Conservation (phyloP, 257 asterid species). For the Sherardia arvensis region DNA sequence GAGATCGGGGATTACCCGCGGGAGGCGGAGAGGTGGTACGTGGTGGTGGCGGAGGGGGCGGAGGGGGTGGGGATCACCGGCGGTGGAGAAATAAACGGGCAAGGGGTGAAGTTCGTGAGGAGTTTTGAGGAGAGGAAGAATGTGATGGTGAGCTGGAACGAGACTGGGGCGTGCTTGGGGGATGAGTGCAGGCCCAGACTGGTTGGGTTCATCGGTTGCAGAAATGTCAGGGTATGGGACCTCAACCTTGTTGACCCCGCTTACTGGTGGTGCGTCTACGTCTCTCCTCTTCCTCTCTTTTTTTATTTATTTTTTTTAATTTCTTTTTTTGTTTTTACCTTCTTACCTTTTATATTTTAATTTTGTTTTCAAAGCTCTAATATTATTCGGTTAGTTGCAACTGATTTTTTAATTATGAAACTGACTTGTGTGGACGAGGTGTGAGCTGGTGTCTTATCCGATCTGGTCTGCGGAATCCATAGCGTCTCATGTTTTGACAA, state of each 20-base stretch:
- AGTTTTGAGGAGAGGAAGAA: constrained; percentile 72
- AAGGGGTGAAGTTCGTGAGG: constrained; percentile 66
- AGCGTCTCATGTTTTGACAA: too few species aligned
- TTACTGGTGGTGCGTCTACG: constrained; percentile 61
- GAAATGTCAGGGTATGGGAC: constrained; percentile 41
- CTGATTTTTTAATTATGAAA: background rate
- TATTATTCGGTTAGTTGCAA: background rate
- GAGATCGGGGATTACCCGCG: constrained; percentile 54
- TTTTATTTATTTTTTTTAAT: too few species aligned
- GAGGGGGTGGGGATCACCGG: constrained; percentile 79
- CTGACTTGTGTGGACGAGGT: background rate
- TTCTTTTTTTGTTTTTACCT: too few species aligned
- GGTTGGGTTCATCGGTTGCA: constrained; percentile 72
- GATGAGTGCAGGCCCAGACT: constrained; percentile 91
- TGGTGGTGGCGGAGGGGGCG: constrained; percentile 66
- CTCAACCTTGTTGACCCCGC: constrained; percentile 66
- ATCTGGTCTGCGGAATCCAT: too few species aligned
- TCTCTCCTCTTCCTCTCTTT: background rate
- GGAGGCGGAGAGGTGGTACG: constrained; percentile 66
- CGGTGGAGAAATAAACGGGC: constrained; percentile 95
- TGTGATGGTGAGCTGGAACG: constrained; percentile 97
- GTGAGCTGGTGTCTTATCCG: background rate
- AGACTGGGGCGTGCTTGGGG: constrained; percentile 65
- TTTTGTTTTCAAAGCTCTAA: background rate
- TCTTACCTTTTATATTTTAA: too few species aligned